Percentiles rank a stretch among this genome's conserved stretches.
Conservation (phyloP, 352 stramenopile species). For the Phytophthora cryptogea region DNA sequence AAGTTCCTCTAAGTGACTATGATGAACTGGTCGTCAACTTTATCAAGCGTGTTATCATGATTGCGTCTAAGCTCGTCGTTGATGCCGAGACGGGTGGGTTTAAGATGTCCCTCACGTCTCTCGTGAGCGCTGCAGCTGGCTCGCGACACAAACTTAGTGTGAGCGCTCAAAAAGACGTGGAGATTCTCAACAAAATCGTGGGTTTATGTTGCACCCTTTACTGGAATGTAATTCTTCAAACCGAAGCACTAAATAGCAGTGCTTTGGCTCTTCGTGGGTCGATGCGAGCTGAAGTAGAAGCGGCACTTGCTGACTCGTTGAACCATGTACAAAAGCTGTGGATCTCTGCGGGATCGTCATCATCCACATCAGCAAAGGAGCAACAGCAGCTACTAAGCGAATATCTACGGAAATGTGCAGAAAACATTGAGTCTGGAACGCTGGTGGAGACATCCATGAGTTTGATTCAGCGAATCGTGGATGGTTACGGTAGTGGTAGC, state of each 20-base stretch:
- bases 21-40: slow-evolving; percentile 82
- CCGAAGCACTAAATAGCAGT: slow-evolving; percentile 20
- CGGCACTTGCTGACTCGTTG: slow-evolving; percentile 68
- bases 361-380: slow-evolving; percentile 62
- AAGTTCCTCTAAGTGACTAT: slow-evolving; percentile 73
- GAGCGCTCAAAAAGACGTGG: slow-evolving; percentile 67
- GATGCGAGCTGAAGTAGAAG: slow-evolving; percentile 58
- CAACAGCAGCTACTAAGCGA: slow-evolving; percentile 72
- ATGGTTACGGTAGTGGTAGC: slow-evolving; percentile 45
- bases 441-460: slow-evolving; percentile 78
- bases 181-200: slow-evolving; percentile 78
- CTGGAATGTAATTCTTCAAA: slow-evolving; percentile 72
- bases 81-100: slow-evolving; percentile 66
- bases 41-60: slow-evolving; percentile 76
- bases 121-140: slow-evolving; percentile 61
- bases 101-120: slow-evolving; percentile 74
- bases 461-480: slow-evolving; percentile 71
- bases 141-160: slow-evolving; percentile 49
- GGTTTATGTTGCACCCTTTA: slow-evolving; percentile 74
- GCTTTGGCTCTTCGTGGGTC: slow-evolving; percentile 28
- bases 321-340: slow-evolving; percentile 76
- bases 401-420: slow-evolving; percentile 75
- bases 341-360: slow-evolving; percentile 46
- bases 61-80: slow-evolving; percentile 71
- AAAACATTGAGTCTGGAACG: slow-evolving; percentile 61